Evolutionary conservation across 176 grass and related monocot species (phyloP).

Genomic region (Ananas comosus): DNA sequence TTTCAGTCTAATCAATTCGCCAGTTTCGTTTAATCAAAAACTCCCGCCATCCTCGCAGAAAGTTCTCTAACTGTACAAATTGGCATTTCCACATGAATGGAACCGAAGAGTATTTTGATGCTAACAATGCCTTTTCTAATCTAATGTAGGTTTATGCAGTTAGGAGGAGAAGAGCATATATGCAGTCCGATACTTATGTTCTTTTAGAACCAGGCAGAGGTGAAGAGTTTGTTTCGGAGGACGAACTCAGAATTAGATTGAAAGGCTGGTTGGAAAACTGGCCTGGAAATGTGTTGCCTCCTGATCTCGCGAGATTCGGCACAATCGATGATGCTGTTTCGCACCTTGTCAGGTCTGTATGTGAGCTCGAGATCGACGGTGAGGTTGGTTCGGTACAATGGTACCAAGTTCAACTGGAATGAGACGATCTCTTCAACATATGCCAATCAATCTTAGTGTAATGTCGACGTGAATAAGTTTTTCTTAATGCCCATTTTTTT

Average conservation of each 20-base stretch:
- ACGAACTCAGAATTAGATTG: conserved; percentile 54
- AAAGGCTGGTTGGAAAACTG: conserved; percentile 64
- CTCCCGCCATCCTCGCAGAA: not conserved
- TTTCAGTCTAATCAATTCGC: too few species aligned
- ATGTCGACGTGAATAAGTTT: not conserved
- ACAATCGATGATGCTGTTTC: conserved; percentile 57
- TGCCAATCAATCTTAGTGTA: not conserved
- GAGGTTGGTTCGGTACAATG: conserved; percentile 77
- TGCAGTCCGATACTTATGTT: conserved; percentile 63
- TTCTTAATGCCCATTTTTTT: not conserved
- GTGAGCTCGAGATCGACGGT: conserved; percentile 69
- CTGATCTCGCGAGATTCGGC: conserved; percentile 56
- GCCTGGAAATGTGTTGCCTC: conserved; percentile 42
- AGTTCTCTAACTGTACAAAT: not conserved
- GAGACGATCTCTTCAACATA: conserved; percentile 7
- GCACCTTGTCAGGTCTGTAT: conserved; percentile 73
- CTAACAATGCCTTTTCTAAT: not conserved
- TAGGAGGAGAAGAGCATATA: conserved; percentile 46
- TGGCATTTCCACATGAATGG: not conserved
- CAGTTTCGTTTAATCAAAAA: not conserved
- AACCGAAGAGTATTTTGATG: not conserved
- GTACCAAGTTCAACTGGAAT: conserved; percentile 75
- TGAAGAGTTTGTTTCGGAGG: conserved; percentile 55
- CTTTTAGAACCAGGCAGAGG: conserved; percentile 59
- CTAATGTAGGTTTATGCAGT: conserved; percentile 31